These are phyloP conservation scores for Backusella macrospora DNA, from an alignment of 192 early-diverging fungal genomes.

Conservation along the genomic window DNA sequence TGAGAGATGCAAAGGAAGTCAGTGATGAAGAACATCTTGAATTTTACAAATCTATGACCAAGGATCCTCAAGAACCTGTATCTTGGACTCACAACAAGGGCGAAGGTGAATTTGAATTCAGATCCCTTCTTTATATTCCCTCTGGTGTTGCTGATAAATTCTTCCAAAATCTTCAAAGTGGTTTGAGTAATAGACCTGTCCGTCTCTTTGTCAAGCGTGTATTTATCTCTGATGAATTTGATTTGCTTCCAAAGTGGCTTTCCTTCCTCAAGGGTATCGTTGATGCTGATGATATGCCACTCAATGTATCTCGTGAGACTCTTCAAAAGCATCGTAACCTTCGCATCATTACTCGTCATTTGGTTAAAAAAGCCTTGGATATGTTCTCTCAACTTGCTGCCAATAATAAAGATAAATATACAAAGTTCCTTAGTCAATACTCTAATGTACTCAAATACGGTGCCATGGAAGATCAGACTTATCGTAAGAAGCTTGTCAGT, in stretches of 20 bases:
- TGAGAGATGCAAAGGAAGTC: conserved; percentile 77
- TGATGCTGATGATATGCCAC: conserved; percentile 96
- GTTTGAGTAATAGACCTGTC: conserved; percentile 55
- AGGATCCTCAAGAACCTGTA: conserved; percentile 74
- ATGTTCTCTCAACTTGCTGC: conserved; percentile 74
- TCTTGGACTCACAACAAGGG: conserved; percentile 89
- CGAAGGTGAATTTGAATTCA: conserved; percentile 93
- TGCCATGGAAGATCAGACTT: conserved; percentile 77
- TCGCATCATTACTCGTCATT: conserved; percentile 80
- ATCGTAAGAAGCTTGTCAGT: conserved; percentile 75
- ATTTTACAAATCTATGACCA: conserved; percentile 85
- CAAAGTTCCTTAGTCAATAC: conserved; percentile 74
- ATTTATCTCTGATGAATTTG: conserved; percentile 95
- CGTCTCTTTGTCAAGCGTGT: conserved; percentile 96
- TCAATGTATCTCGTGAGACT: conserved; percentile 98
- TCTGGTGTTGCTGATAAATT: conserved; percentile 57
- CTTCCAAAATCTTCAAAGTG: conserved; percentile 50
- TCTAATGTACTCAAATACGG: conserved; percentile 85
- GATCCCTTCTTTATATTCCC: conserved; percentile 86
- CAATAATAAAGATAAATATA: conserved; percentile 66
- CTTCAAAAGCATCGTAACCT: conserved; percentile 87
- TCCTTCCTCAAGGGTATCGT: conserved; percentile 93
- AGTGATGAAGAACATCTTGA: conserved; percentile 82
- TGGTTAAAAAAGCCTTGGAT: conserved; percentile 90
- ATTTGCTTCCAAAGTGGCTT: conserved; percentile 90